Evolutionary conservation across 306 rosid species (phyloP), one percentile per base, ranked within the genome.

Genomic region (Acacia melanoxylon): DNA sequence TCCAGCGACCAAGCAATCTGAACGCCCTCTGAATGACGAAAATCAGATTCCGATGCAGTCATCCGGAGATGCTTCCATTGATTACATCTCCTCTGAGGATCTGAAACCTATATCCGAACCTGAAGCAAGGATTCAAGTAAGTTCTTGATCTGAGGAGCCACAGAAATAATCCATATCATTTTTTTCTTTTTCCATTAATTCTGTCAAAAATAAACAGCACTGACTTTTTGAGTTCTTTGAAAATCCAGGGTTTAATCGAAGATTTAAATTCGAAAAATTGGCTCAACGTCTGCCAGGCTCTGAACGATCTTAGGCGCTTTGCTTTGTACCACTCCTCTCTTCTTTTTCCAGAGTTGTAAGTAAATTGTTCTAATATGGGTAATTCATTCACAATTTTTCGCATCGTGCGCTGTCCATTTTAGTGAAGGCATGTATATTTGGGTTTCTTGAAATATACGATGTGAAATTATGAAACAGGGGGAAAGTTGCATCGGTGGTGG

Each of bases 231-330:
- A n/a, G 6, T 58, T 58, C 15, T 16, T 72, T 44, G 75, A 40
- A 82, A 77, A 35, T 76, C 49, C 86, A 95, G 99, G 65, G 85
- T 79, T 89, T 95, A 68, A 76, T 86, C 35, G 94, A 82, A 76
- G 97, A 85, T 58, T 72, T 95, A 44, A 89, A 87, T 9, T 95
- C 98, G 0, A 95, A 91, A 83, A 93, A 92, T 52, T 95, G 99
- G 98, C 73, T 41, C 35, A 89, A 85, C 78, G 92, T 93, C 41
- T 95, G 98, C 45, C 97, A 91, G 74, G 82, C 92, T 14, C 90
- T 95, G 80, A 93, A 93, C 56, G 82, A 89, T 72, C 87, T 48
- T 25, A 89, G 98, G 85, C 94, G 98, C 25, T 90, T 95, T 9
- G 91, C 97, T 0, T 75, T 92, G 58, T 85, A 40, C 85, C 95